Percentiles rank a stretch among this genome's conserved stretches.
Conservation (phyloP, 805 yeast species). For the Metschnikowia gelsemii region DNA sequence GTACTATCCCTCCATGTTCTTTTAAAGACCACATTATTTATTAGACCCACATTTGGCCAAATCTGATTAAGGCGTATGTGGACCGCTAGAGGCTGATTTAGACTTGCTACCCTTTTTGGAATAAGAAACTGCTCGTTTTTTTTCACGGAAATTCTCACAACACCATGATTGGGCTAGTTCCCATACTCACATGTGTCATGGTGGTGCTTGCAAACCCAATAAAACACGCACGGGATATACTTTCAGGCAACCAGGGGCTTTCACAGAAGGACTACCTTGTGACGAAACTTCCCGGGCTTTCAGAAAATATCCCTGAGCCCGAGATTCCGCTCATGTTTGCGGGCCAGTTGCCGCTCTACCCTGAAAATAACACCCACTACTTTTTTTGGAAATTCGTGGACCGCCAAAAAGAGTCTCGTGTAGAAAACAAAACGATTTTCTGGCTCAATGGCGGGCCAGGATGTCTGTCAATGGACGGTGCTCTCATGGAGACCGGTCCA, state of each 20-base stretch:
- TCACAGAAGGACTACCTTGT: slow-evolving; percentile 26
- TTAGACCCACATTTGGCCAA: not conserved
- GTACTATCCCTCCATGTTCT: too few species aligned
- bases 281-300: slow-evolving; percentile 38
- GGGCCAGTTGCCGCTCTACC: slow-evolving; percentile 61
- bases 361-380: slow-evolving; percentile 54
- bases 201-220: slow-evolving; percentile 18
- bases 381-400: slow-evolving; percentile 77
- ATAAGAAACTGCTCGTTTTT: not conserved
- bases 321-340: slow-evolving; percentile 57
- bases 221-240: slow-evolving; percentile 12
- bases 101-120: not conserved
- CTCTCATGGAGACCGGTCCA: slow-evolving; percentile 90
- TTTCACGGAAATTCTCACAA: not conserved
- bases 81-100: not conserved
- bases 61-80: not conserved
- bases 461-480: slow-evolving; percentile 97
- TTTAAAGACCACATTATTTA: too few species aligned
- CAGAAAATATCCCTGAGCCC: slow-evolving; percentile 29
- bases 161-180: slow-evolving; percentile 3
- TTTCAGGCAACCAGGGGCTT: slow-evolving; percentile 10
- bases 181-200: slow-evolving; percentile 5
- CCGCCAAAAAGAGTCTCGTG: slow-evolving; percentile 27
- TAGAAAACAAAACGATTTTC: slow-evolving; percentile 52
- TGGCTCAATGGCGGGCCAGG: slow-evolving; percentile 99